Evolutionary conservation across 2,329 filamentous ascomycete species (phyloP), one percentile per base, ranked within the genome.

Genomic region (Xylaria sp.): DNA sequence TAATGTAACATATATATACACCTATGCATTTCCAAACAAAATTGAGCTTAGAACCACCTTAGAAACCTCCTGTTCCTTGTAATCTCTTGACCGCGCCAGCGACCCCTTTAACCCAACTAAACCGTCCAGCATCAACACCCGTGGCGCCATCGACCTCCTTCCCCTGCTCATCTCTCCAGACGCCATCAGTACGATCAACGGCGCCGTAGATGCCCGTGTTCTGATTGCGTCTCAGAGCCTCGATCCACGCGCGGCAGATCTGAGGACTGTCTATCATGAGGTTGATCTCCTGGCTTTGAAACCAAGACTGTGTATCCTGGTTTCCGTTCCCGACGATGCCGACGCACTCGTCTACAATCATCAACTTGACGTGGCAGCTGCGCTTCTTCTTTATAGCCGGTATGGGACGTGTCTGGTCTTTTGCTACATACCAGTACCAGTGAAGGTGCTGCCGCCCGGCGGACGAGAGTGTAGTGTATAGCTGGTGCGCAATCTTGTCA

Each of bases 271-370:
- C 92, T 5, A 94, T 79, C 85, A 95, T 87, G 27, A 94, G 78
- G 71, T 95, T 94, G 61, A 92, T 85, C 77, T 95, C 92, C 76
- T 94, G 91, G 61, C 86, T 89, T 74, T 95, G 92, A 71, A 85
- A 94, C 89, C 91, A 94, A 22, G 85, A 89, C 77, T 95, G 92
- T 1, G 92, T 94, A 72, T 95, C 92, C 76, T 94, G 90, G 73
- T 94, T 95, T 0, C 91, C 92, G 69, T 87, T 92, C 3, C 92
- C 92, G 77, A 91, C 86, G 39, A 94, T 89, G 1, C 86, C 91
- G 39, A 95, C 84, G 25, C 80, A 80, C 49, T 85, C 86, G 75
- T 95, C 92, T 1, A 87, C 88, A 47, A 94, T 90, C 81, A 94
- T 86, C 2, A 95, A 81, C 76, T 95, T 95, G 75, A 94, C 85